Evolutionary conservation across 768 basidiomycete species (phyloP).

Genomic region (Nidularia sp.): DNA sequence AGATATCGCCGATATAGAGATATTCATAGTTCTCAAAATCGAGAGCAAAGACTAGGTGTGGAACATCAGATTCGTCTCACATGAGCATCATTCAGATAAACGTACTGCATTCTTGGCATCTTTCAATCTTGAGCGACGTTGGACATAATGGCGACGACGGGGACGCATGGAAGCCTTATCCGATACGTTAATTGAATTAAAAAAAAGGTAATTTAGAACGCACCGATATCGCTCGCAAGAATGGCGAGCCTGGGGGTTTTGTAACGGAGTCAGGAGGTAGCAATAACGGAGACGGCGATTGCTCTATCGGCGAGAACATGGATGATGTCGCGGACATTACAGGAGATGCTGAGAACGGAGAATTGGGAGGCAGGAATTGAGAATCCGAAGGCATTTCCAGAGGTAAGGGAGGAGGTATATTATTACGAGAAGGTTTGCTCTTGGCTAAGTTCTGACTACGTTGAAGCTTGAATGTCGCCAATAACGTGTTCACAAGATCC

Average conservation of each 20-base stretch:
- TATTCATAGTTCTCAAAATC: slow-evolving; percentile 34
- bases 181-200: slow-evolving; percentile 1
- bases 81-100: slow-evolving; percentile 1
- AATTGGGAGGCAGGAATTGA: slow-evolving; percentile 6
- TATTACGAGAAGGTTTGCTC: slow-evolving; percentile 9
- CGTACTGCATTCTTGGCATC: slow-evolving; percentile 34
- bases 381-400: slow-evolving; percentile 19
- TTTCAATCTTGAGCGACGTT: slow-evolving; percentile 33
- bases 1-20: slow-evolving; percentile 45
- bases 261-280: slow-evolving; percentile 17
- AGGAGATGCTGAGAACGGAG: slow-evolving; percentile 18
- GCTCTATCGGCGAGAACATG: slow-evolving; percentile 6
- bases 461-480: slow-evolving; percentile 17
- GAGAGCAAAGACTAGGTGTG: slow-evolving; percentile 40
- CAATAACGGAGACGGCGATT: slow-evolving; percentile 11
- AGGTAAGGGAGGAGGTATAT: slow-evolving; percentile 16
- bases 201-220: not conserved
- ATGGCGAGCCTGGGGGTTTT: slow-evolving; percentile 28
- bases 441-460: slow-evolving; percentile 4
- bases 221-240: slow-evolving; percentile 42
- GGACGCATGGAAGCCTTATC: slow-evolving; percentile 45
- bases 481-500: slow-evolving; percentile 33
- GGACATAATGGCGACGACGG: slow-evolving; percentile 30
- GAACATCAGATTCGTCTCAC: not conserved
- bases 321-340: slow-evolving; percentile 14